Evolutionary conservation across 768 basidiomycete genomes (phyloP).

Genomic region (Tylopilus vinaceipallidus): DNA sequence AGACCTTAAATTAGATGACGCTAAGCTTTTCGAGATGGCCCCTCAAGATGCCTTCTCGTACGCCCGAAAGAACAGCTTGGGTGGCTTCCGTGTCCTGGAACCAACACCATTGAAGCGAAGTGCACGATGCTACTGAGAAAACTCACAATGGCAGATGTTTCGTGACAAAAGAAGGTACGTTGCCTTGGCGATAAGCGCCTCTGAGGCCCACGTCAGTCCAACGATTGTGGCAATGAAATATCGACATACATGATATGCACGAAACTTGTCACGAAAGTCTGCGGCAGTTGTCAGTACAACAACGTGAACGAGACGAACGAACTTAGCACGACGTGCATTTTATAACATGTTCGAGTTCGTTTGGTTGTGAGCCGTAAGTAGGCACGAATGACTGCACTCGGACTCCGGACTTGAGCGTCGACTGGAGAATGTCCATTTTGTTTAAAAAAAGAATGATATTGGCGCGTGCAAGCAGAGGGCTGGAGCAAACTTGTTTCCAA

Average conservation of each 20-base stretch:
- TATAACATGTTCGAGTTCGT: slow-evolving; percentile 57
- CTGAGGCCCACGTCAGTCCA: slow-evolving; percentile 31
- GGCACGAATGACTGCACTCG: slow-evolving; percentile 59
- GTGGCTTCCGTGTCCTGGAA: slow-evolving; percentile 40
- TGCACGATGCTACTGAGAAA: background rate
- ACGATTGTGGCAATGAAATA: background rate
- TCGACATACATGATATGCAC: slow-evolving; percentile 53
- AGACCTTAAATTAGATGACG: slow-evolving; percentile 22
- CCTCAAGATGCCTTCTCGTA: slow-evolving; percentile 42
- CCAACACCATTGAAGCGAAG: background rate
- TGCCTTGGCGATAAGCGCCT: slow-evolving; percentile 54
- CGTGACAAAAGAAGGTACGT: slow-evolving; percentile 64
- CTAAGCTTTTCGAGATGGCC: slow-evolving; percentile 31
- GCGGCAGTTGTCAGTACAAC: background rate
- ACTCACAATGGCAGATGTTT: slow-evolving; percentile 70
- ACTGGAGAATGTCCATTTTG: slow-evolving; percentile 64
- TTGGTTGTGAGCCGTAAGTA: slow-evolving; percentile 55
- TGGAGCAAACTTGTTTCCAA: slow-evolving; percentile 70
- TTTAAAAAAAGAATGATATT: slow-evolving; percentile 77
- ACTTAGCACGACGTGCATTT: slow-evolving; percentile 48
- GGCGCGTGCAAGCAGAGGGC: slow-evolving; percentile 55
- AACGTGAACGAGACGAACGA: background rate
- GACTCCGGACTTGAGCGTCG: slow-evolving; percentile 56
- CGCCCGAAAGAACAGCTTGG: slow-evolving; percentile 36
- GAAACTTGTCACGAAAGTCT: slow-evolving; percentile 75